These are phyloP conservation scores for Corynascus novoguineensis DNA, from an alignment of 495 filamentous ascomycete species.

Conservation along the genomic window DNA sequence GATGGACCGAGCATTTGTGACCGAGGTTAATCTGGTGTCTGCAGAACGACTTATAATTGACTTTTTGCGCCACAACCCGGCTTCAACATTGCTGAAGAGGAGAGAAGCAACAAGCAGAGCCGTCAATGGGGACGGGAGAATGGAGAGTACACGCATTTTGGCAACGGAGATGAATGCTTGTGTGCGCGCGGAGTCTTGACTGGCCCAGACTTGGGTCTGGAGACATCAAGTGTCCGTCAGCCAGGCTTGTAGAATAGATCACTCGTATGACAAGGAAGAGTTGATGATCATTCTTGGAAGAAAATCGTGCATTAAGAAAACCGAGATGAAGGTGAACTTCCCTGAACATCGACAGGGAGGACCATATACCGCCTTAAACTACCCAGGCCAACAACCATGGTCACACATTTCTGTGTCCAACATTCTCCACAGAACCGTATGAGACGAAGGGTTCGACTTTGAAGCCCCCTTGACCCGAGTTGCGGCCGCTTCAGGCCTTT, in stretches of 20 bases:
- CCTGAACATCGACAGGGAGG: not conserved
- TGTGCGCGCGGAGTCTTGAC: not conserved
- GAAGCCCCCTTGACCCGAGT: constrained; percentile 4
- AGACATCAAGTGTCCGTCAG: not conserved
- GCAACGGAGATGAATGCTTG: not conserved
- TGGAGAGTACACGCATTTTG: constrained; percentile 5
- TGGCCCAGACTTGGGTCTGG: not conserved
- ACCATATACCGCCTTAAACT: constrained; percentile 8
- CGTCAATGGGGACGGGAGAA: constrained; percentile 4
- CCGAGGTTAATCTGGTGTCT: not conserved
- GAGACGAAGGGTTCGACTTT: not conserved
- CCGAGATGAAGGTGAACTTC: not conserved
- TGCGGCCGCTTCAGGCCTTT: not conserved
- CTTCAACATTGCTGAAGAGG: not conserved
- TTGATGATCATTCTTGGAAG: not conserved
- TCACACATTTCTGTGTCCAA: not conserved
- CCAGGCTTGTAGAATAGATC: not conserved
- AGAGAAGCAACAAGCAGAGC: constrained; percentile 2
- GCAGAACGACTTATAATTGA: not conserved
- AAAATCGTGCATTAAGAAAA: not conserved
- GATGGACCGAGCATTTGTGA: not conserved
- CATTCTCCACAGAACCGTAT: not conserved
- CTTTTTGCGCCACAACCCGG: constrained; percentile 5
- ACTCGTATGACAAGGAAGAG: not conserved
- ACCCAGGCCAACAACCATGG: not conserved